Evolutionary conservation across 2,329 filamentous ascomycete species (phyloP), one percentile per base, ranked within the genome.

Genomic region (Aspergillus sp.): DNA sequence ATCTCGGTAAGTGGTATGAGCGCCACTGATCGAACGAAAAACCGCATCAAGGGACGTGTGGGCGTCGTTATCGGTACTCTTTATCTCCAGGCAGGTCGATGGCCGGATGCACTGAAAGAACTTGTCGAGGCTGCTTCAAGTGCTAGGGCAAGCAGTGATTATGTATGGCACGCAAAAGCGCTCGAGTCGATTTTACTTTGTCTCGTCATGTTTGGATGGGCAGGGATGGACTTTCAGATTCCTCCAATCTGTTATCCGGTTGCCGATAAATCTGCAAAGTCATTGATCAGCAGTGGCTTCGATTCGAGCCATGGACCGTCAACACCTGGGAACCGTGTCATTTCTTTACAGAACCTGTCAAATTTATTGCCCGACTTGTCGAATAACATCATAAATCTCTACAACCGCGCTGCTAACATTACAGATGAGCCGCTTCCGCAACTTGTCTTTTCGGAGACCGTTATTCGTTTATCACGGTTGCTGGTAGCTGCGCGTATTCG

Each of bases 131-230:
- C 86, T 46, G 90, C 87, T 2, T 80, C 80, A 7, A 82, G 85
- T 57, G 85, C 89, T 13, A 85, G 88, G 58, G 83, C 82, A 33
- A 80, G 87, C 49, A 90, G 89, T 59, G 93, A 98, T 68, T 88
- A 95, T 67, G 67, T 97, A n/a, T 98, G 93, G 91, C 89, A 96
- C 70, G 93, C 88, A 15, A 97, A 97, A 69, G 90, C 89, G 1
- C 75, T 98, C 17, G 94, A 98, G 64, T 83, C 90, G 23, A 88
- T 95, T 51, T 73, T 93, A 42, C 77, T 95, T 22, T 89, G 86
- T 61, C 77, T 97, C 56, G 63, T 97, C 37, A 80, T 97, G 59
- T 82, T 95, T 52, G 86, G 84, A 25, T 95, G 90, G 87, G 81
- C 85, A 32, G 86, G 84, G 3, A 76, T 91, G 59, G 86, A 93